A percentile compares a stretch with the other conserved stretches of the same genome.
These are phyloP conservation scores for Irpex sp. DNA, from an alignment of 1,284 basidiomycete species.

Conservation along the genomic window DNA sequence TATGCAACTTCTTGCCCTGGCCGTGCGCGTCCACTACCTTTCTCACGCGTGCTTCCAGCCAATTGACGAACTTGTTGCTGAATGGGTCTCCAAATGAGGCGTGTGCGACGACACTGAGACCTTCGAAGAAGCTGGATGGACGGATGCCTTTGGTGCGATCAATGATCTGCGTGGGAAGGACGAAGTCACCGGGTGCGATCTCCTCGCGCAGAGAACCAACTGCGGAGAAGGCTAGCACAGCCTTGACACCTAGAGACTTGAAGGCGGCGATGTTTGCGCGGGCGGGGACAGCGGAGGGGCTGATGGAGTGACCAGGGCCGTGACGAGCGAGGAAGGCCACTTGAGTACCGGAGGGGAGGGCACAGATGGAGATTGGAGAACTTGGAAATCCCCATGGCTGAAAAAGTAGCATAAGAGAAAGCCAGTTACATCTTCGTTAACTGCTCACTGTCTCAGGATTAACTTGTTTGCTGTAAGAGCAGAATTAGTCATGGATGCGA, in stretches of 20 bases:
- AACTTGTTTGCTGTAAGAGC: constrained; percentile 42
- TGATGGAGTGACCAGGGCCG: constrained; percentile 71
- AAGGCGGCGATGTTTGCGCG: constrained; percentile 96
- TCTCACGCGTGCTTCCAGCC: constrained; percentile 67
- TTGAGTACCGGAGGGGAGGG: constrained; percentile 73
- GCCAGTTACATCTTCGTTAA: not conserved
- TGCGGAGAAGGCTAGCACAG: constrained; percentile 91
- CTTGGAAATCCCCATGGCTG: constrained; percentile 95
- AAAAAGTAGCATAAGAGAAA: not conserved
- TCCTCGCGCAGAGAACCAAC: constrained; percentile 97
- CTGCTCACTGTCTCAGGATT: constrained; percentile 64
- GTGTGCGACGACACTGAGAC: constrained; percentile 82
- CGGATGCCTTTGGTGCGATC: constrained; percentile 94
- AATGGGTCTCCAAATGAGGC: constrained; percentile 94
- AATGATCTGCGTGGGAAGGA: constrained; percentile 91
- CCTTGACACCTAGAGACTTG: constrained; percentile 87
- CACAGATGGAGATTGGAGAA: constrained; percentile 86
- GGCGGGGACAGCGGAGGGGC: constrained; percentile 76
- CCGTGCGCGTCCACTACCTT: constrained; percentile 58
- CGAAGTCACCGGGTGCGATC: constrained; percentile 88
- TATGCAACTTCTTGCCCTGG: constrained; percentile 52
- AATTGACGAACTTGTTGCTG: constrained; percentile 58
- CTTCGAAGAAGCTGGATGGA: constrained; percentile 85
- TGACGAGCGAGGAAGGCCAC: constrained; percentile 94
- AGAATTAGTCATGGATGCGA: not conserved